phyloP scores from a whole-genome alignment of 1,284 basidiomycete genomes.

The Cryptococcus sp. region DNA sequence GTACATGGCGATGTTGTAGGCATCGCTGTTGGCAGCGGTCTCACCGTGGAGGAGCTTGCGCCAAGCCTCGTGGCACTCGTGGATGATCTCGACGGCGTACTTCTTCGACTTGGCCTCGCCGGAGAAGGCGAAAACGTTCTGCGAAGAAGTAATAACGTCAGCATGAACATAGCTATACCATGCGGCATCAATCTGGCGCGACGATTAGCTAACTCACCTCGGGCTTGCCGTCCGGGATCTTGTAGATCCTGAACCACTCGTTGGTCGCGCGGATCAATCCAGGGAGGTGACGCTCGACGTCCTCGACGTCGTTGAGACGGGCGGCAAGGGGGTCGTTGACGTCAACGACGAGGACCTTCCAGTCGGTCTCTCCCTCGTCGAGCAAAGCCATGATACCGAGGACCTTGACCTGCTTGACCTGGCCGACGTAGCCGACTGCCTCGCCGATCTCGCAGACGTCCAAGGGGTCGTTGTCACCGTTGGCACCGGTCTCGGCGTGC shows the following conservation, averaged over 20 bases:
- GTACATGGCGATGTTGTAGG: slow-evolving; percentile 77
- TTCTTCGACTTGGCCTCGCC: slow-evolving; percentile 99
- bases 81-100: slow-evolving; percentile 97
- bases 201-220: slow-evolving; percentile 56
- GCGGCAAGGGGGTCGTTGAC: slow-evolving; percentile 92
- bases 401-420: slow-evolving; percentile 99
- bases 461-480: slow-evolving; percentile 98
- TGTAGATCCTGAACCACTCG: slow-evolving; percentile 95
- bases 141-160: slow-evolving; percentile 1
- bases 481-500: slow-evolving; percentile 98
- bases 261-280: slow-evolving; percentile 95
- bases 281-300: slow-evolving; percentile 97
- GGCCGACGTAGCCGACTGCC: slow-evolving; percentile 94
- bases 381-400: slow-evolving; percentile 99
- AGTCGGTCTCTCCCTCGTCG: slow-evolving; percentile 97
- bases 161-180: neutral
- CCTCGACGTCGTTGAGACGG: slow-evolving; percentile 98
- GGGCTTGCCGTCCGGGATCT: slow-evolving; percentile 94
- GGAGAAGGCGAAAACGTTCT: slow-evolving; percentile 97
- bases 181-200: neutral
- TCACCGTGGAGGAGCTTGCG: slow-evolving; percentile 88
- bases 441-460: slow-evolving; percentile 99
- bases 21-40: slow-evolving; percentile 64
- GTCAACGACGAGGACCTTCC: slow-evolving; percentile 98
- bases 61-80: slow-evolving; percentile 99